A percentile compares a stretch with the other conserved stretches of the same genome.
These are phyloP conservation scores for Ganoderma lingzhi DNA, from an alignment of 1,284 basidiomycete genomes.

Conservation along the genomic window DNA sequence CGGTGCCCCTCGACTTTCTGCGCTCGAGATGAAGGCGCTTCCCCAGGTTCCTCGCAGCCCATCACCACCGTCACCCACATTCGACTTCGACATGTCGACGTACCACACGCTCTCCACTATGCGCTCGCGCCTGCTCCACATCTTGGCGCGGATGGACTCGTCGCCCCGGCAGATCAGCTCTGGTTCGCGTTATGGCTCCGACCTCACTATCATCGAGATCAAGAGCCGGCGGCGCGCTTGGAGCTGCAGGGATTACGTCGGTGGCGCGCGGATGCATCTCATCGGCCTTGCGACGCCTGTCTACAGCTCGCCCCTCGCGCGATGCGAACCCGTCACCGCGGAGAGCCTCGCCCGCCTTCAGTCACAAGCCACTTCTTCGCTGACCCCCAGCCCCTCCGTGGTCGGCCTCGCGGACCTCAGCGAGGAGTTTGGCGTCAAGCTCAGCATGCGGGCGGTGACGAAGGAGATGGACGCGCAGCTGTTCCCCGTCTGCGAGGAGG, in stretches of 20 bases:
- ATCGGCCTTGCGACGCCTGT: constrained; percentile 54
- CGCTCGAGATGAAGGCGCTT: constrained; percentile 14
- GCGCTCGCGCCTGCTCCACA: constrained; percentile 49
- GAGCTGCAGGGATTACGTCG: constrained; percentile 50
- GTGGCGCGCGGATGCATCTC: constrained; percentile 39
- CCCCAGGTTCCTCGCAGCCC: constrained; percentile 35
- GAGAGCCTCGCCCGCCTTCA: constrained; percentile 26
- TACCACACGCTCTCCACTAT: constrained; percentile 50
- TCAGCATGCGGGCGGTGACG: constrained; percentile 26
- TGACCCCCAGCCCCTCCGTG: constrained; percentile 6
- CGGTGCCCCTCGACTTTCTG: constrained; percentile 10
- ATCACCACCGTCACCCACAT: constrained; percentile 32
- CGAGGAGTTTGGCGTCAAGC: constrained; percentile 37
- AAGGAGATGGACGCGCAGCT: constrained; percentile 40
- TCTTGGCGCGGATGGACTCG: constrained; percentile 47
- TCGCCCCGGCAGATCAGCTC: constrained; percentile 40
- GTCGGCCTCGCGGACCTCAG: constrained; percentile 31
- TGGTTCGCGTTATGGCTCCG: constrained; percentile 46
- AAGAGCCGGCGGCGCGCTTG: constrained; percentile 62
- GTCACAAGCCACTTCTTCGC: neutral
- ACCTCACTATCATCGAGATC: constrained; percentile 56
- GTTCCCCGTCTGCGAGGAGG: constrained; percentile 60
- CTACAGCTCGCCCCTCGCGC: constrained; percentile 49
- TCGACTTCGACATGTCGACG: constrained; percentile 39
- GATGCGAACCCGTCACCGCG: constrained; percentile 44